Evolutionary conservation across 257 asterid species (phyloP).

Genomic region (Lavandula angustifolia): DNA sequence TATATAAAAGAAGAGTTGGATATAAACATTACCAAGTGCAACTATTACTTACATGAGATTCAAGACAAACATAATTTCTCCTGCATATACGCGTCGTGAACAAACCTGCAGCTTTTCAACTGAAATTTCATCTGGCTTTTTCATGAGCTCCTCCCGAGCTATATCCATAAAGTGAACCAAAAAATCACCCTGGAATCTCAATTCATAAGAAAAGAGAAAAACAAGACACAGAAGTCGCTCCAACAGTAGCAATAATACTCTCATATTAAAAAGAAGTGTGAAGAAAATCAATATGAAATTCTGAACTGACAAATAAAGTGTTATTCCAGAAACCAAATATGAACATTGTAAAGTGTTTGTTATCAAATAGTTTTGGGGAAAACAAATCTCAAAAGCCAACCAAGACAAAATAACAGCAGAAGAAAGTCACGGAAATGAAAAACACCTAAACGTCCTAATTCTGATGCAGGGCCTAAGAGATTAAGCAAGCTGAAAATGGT

Average conservation of each 20-base stretch:
- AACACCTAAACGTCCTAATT: neutral
- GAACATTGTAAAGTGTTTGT: neutral
- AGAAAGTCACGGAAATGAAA: neutral
- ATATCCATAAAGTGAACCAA: conserved; percentile 98
- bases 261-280: conserved; percentile 13
- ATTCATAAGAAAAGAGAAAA: conserved; percentile 10
- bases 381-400: conserved; percentile 4
- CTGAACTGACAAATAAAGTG: conserved; percentile 19
- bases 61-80: conserved; percentile 12
- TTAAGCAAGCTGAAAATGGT: conserved; percentile 1
- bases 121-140: conserved; percentile 91
- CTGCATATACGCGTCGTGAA: conserved; percentile 15
- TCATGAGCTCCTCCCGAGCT: conserved; percentile 88
- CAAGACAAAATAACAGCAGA: neutral
- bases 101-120: conserved; percentile 93
- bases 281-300: conserved; percentile 16
- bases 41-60: conserved; percentile 22
- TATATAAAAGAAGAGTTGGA: conserved; percentile 32
- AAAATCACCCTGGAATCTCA: conserved; percentile 86
- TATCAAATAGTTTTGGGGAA: conserved; percentile 10
- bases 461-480: neutral
- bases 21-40: conserved; percentile 12
- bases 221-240: conserved; percentile 21
- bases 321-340: conserved; percentile 17
- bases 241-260: conserved; percentile 23